Percentiles rank a stretch among this genome's conserved stretches.
These are phyloP conservation scores for Pascua guehoae DNA, from an alignment of 1,284 basidiomycete species.

Conservation along the genomic window DNA sequence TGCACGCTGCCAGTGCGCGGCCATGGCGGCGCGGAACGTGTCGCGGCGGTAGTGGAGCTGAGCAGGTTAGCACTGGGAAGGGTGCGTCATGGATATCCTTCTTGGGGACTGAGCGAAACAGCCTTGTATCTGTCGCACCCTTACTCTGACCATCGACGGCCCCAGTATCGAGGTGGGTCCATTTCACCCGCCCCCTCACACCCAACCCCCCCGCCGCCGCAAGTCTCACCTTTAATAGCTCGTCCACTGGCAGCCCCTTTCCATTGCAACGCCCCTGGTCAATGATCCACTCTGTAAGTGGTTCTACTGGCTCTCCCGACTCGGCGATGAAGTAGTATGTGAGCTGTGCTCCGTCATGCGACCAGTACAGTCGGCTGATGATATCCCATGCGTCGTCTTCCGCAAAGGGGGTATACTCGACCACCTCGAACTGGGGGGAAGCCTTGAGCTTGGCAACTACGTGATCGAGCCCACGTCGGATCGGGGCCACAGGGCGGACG, in stretches of 20 bases:
- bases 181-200: neutral
- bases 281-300: slow-evolving; percentile 38
- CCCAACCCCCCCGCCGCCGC: neutral
- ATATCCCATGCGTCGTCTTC: slow-evolving; percentile 26
- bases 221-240: slow-evolving; percentile 27
- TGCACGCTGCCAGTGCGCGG: slow-evolving; percentile 21
- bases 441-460: slow-evolving; percentile 28
- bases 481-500: slow-evolving; percentile 42
- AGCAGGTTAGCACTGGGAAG: too few species aligned
- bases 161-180: too few species aligned
- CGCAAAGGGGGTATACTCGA: slow-evolving; percentile 24
- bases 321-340: slow-evolving; percentile 13
- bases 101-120: too few species aligned
- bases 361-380: slow-evolving; percentile 36
- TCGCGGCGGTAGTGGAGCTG: slow-evolving; percentile 18
- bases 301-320: slow-evolving; percentile 33
- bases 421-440: slow-evolving; percentile 26
- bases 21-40: slow-evolving; percentile 26
- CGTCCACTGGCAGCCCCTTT: slow-evolving; percentile 20
- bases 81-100: too few species aligned
- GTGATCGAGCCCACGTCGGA: slow-evolving; percentile 39
- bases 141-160: too few species aligned
- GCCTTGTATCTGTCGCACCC: too few species aligned
- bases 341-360: slow-evolving; percentile 36
- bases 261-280: slow-evolving; percentile 4